Conservation (phyloP, 352 stramenopile genomes). For the Globisporangium nagaii region DNA sequence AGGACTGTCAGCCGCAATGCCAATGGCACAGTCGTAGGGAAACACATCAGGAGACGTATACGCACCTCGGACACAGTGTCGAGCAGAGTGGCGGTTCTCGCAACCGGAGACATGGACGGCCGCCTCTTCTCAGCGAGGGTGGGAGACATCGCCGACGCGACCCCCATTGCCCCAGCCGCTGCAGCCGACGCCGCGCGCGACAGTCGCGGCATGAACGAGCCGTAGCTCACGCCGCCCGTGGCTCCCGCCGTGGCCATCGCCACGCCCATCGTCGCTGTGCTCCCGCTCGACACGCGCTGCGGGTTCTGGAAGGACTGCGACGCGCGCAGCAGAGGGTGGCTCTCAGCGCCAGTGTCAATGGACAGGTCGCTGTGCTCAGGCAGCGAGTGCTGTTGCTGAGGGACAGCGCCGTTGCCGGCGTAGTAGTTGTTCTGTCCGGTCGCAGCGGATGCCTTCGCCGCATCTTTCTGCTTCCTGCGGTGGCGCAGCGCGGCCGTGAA, state of each 20-base stretch:
- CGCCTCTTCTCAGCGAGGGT: neutral
- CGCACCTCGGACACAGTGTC: conserved; percentile 13
- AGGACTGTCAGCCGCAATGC: conserved; percentile 6
- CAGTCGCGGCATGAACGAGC: conserved; percentile 8
- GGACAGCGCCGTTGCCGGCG: neutral
- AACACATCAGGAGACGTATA: neutral
- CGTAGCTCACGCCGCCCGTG: conserved; percentile 6
- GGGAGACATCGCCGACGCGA: neutral
- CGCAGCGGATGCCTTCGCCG: neutral
- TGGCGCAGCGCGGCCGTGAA: conserved; percentile 11
- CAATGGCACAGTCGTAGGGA: neutral
- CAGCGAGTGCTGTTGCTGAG: neutral
- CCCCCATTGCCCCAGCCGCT: neutral
- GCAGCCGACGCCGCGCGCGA: conserved; percentile 9
- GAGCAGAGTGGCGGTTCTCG: neutral
- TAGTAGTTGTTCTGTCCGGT: neutral
- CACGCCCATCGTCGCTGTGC: neutral
- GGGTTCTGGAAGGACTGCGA: neutral
- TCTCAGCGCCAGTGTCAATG: neutral
- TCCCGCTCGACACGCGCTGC: neutral
- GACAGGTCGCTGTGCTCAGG: neutral
- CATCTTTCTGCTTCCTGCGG: conserved; percentile 11
- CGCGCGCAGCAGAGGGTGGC: neutral
- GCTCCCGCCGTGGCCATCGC: conserved; percentile 2
- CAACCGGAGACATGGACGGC: neutral